phyloP scores from a whole-genome alignment of 1,139 yeast species.

The Pichia sp. region DNA sequence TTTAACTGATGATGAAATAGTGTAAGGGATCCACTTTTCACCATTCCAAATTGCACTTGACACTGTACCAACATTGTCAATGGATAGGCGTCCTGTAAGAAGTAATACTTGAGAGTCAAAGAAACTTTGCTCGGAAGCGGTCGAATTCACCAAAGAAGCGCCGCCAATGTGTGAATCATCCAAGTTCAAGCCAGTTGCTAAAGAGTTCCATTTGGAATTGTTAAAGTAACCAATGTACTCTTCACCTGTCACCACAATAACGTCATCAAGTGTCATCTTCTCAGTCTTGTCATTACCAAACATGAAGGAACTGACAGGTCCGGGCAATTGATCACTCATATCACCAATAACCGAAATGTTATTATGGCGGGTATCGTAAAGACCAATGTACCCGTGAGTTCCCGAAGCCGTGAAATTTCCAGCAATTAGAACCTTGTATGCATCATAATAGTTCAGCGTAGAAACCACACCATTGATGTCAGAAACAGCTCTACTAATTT shows the following conservation, averaged over 20 bases:
- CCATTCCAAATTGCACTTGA: slow-evolving; percentile 72
- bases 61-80: slow-evolving; percentile 49
- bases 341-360: slow-evolving; percentile 12
- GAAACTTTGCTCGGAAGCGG: slow-evolving; percentile 29
- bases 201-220: slow-evolving; percentile 39
- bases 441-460: slow-evolving; percentile 45
- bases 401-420: slow-evolving; percentile 37
- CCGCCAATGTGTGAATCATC: slow-evolving; percentile 32
- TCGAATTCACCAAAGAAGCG: slow-evolving; percentile 33
- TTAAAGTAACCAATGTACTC: slow-evolving; percentile 43
- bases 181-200: slow-evolving; percentile 27
- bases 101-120: slow-evolving; percentile 42
- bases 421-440: slow-evolving; percentile 47
- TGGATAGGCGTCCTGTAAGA: slow-evolving; percentile 54
- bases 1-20: slow-evolving; percentile 29
- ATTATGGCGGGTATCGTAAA: slow-evolving; percentile 20
- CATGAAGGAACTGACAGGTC: slow-evolving; percentile 31
- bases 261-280: slow-evolving; percentile 35
- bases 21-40: slow-evolving; percentile 62
- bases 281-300: slow-evolving; percentile 44
- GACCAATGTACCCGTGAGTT: slow-evolving; percentile 13
- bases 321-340: slow-evolving; percentile 15
- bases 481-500: slow-evolving; percentile 29
- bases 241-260: slow-evolving; percentile 52
- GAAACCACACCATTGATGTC: slow-evolving; percentile 47